Evolutionary conservation across 2,329 filamentous ascomycete genomes (phyloP).

Genomic region (Cercospora canescens): DNA sequence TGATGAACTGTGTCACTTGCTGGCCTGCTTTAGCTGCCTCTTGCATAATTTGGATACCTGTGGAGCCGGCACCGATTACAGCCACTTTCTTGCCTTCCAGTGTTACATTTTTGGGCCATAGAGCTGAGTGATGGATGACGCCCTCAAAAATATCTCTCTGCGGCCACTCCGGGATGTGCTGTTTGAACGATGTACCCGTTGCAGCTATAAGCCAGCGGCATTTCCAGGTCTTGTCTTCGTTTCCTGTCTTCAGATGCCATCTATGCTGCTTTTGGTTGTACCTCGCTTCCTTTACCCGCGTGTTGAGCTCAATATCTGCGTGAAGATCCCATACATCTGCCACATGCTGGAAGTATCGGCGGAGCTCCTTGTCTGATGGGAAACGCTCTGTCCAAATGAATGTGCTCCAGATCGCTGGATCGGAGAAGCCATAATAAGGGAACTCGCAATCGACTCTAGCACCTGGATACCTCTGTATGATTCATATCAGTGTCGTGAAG

Average conservation of each 20-base stretch:
- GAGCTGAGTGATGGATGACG: conserved; percentile 41
- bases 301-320: conserved; percentile 59
- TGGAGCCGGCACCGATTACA: conserved; percentile 42
- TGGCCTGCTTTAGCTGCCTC: conserved; percentile 30
- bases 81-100: conserved; percentile 30
- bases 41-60: conserved; percentile 40
- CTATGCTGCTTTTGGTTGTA: conserved; percentile 40
- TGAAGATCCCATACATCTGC: conserved; percentile 57
- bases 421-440: conserved; percentile 48
- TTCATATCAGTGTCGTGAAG: background rate
- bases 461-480: conserved; percentile 34
- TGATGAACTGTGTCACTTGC: conserved; percentile 60
- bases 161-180: conserved; percentile 40
- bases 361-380: conserved; percentile 43
- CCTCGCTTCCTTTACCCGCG: conserved; percentile 53
- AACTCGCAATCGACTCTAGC: conserved; percentile 49
- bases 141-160: conserved; percentile 42
- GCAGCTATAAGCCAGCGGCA: conserved; percentile 40
- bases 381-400: conserved; percentile 53
- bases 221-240: conserved; percentile 25
- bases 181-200: conserved; percentile 41
- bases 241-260: conserved; percentile 11
- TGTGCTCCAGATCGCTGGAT: conserved; percentile 50
- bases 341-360: conserved; percentile 61
- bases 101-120: conserved; percentile 40